Percentiles rank a stretch among this genome's conserved stretches.
These are phyloP conservation scores for Botrytis elliptica DNA, from an alignment of 2,329 filamentous ascomycete species.

Conservation along the genomic window DNA sequence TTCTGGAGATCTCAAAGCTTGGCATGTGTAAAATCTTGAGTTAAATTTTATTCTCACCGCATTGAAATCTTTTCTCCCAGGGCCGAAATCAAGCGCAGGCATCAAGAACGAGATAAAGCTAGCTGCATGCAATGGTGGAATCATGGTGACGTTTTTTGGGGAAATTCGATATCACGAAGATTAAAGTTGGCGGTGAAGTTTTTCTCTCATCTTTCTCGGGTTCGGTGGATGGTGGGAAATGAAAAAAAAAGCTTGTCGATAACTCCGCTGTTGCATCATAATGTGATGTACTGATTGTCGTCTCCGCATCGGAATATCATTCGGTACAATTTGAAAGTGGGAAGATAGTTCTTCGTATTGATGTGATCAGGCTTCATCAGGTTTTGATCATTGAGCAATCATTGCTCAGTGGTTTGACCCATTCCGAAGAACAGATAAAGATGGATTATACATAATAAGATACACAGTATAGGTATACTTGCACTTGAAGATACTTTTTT, in stretches of 20 bases:
- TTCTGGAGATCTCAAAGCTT: conserved; percentile 1
- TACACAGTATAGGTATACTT: neutral
- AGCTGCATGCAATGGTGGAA: neutral
- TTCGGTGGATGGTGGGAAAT: neutral
- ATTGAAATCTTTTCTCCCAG: conserved; percentile 8
- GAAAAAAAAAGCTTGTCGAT: conserved; percentile 11
- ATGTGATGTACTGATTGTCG: conserved; percentile 3
- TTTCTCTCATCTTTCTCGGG: neutral
- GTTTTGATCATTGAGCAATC: neutral
- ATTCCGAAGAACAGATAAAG: neutral
- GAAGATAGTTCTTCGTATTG: neutral
- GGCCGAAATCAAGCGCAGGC: neutral
- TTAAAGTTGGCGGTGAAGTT: conserved; percentile 2
- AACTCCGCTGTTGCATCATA: conserved; percentile 13
- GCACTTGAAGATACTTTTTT: neutral
- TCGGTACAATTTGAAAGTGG: neutral
- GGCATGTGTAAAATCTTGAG: neutral
- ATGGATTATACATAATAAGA: neutral
- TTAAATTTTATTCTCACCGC: conserved; percentile 3
- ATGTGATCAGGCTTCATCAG: neutral
- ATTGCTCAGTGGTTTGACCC: neutral
- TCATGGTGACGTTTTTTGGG: conserved; percentile 11
- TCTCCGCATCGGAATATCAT: conserved; percentile 11
- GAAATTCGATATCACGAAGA: neutral
- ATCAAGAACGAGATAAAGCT: neutral